Evolutionary conservation across 345 rosid genomes (phyloP).

Genomic region (Salix brachista): DNA sequence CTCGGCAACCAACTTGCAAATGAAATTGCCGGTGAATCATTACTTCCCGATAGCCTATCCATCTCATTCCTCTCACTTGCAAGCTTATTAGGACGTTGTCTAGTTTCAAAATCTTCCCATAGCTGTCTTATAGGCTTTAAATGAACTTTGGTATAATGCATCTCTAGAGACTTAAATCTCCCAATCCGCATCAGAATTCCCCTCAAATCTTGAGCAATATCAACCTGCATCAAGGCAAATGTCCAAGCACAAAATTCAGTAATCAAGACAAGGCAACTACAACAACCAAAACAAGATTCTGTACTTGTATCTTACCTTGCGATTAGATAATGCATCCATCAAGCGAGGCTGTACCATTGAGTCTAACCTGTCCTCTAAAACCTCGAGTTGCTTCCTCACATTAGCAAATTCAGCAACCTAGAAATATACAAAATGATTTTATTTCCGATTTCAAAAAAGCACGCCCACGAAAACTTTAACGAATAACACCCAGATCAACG

Average conservation of each 20-base stretch:
- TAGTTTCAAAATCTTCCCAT: constrained; percentile 88
- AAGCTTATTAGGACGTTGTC: constrained; percentile 53
- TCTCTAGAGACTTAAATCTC: constrained; percentile 85
- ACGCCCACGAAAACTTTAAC: not conserved
- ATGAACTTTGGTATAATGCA: constrained; percentile 84
- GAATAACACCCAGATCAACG: not conserved
- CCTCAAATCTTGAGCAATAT: constrained; percentile 87
- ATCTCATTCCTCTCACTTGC: constrained; percentile 56
- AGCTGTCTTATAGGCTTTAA: constrained; percentile 75
- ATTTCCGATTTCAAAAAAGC: not conserved
- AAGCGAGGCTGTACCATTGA: constrained; percentile 95
- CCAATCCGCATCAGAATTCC: constrained; percentile 92
- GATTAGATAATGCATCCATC: constrained; percentile 87
- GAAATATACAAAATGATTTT: not conserved
- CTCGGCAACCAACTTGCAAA: constrained; percentile 89
- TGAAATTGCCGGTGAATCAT: constrained; percentile 42
- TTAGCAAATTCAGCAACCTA: constrained; percentile 99
- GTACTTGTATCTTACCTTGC: constrained; percentile 49
- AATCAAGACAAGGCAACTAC: not conserved
- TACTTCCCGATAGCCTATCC: constrained; percentile 47
- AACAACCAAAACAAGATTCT: not conserved
- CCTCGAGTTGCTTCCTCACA: constrained; percentile 89
- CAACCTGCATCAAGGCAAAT: constrained; percentile 50
- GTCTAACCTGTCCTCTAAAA: constrained; percentile 88
- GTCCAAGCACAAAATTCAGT: constrained; percentile 5